Base-by-base conservation (phyloP, 371 early-diverging fungal genomes). In the Mortierella sp. region DNA sequence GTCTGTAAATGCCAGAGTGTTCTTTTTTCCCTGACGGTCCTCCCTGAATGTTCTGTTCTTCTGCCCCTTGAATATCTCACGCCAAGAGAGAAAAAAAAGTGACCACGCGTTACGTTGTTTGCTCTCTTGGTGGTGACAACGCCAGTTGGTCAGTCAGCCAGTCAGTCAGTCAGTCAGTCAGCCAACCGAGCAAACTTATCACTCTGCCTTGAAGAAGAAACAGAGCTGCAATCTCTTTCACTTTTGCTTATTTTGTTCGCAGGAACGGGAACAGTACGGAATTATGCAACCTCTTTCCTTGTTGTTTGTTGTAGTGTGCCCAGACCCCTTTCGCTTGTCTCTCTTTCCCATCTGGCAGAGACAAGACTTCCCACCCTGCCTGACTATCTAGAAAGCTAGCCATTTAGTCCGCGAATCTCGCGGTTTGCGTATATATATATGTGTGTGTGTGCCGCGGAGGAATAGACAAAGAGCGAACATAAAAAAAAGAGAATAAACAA, bases 231-330 rank as follows among this genome's bases (percentile, higher is more conserved):
- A 32, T 38, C 29, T 72, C 38, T 51, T 46, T 3, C 51, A n/a
- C 18, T 38, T 41, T 38, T 65, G 7, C 21, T 32, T 35, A 14
- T 65, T 65, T 18, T 35, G 35, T 68, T 68, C 68, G 68, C 38
- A 68, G 68, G 68, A 68, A 10, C 41, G 68, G 68, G 68, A 68
- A 68, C 18, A 68, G 38, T 38, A 38, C 68, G 68, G 68, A 68
- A 68, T 68, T 41, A 68, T 68, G 68, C 68, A 68, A 41, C 68
- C 10, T 41, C 38, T 14, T 14, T 49, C 49, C 21, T 51, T 51
- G 51, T 51, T 46, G 14, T 41, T 68, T 68, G 68, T 32, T 32
- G 63, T 63, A 11, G 56, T 65, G 65, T 65, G 41, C 65, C 65
- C 65, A 65, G 43, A 38, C 68, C 68, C 10, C 68, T 63, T 21